Evolutionary conservation across 2,329 filamentous ascomycete species (phyloP).

Genomic region (Lachnellula hyalina): DNA sequence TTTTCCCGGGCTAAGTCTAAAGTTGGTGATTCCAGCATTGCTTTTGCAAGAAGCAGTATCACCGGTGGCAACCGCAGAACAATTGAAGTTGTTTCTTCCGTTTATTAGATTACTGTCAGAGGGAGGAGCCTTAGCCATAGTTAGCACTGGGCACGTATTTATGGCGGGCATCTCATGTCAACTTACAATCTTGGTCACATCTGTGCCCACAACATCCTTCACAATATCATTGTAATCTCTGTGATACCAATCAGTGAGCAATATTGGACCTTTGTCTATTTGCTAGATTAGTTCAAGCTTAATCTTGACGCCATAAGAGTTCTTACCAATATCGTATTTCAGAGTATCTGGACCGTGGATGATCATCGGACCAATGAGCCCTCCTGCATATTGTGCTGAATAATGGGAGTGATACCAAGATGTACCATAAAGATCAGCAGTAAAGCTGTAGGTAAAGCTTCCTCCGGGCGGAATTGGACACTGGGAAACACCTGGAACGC

Average conservation of each 20-base stretch:
- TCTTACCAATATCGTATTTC: slow-evolving; percentile 49
- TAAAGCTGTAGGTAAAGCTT: slow-evolving; percentile 27
- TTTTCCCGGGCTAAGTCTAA: slow-evolving; percentile 32
- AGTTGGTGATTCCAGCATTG: slow-evolving; percentile 21
- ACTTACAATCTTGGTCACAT: slow-evolving; percentile 2
- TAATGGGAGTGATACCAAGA: slow-evolving; percentile 60
- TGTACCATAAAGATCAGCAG: slow-evolving; percentile 39
- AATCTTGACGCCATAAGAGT: background rate
- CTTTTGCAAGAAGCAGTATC: slow-evolving; percentile 8
- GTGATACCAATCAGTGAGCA: slow-evolving; percentile 36
- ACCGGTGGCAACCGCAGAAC: background rate
- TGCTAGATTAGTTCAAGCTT: background rate
- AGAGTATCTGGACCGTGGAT: slow-evolving; percentile 54
- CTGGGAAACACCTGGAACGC: slow-evolving; percentile 47
- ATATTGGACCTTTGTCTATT: slow-evolving; percentile 47
- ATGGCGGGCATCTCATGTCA: background rate
- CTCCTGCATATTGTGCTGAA: slow-evolving; percentile 44
- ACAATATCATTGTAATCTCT: slow-evolving; percentile 42
- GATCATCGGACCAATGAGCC: slow-evolving; percentile 53
- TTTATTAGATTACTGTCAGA: slow-evolving; percentile 25
- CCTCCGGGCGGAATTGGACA: slow-evolving; percentile 55
- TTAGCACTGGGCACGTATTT: background rate
- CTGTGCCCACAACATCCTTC: slow-evolving; percentile 32
- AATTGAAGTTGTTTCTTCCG: slow-evolving; percentile 19
- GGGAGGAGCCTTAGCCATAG: background rate